Base-by-base conservation (phyloP, 805 yeast species). In the Cyberlindnera maritima region DNA sequence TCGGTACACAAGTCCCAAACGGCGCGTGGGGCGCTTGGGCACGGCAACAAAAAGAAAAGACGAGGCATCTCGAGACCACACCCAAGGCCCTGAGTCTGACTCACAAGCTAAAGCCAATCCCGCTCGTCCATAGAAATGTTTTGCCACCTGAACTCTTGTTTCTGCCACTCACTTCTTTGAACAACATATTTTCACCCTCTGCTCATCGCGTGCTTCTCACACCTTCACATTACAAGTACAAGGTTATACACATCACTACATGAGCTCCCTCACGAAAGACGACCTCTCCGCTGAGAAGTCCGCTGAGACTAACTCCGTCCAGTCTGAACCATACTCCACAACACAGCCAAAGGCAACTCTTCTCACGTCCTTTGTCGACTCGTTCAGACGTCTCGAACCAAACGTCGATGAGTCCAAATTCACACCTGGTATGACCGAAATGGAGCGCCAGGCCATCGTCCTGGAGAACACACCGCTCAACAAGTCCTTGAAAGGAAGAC, bases 381-480 rank as follows among this genome's bases (percentile, higher is more conserved):
- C 58, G 4, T 58, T 59, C 53, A 59, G 48, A 29, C 49, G 57
- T 31, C 72, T 66, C 69, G 62, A 61, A 19, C 60, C 62, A 2
- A 70, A 72, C 19, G 56, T 72, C 43, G 76, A 76, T 37, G 58
- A 53, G 33, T 39, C 49, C 17, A 65, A 69, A 8, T 68, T 69
- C 55, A 69, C 51, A 29, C 59, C 70, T 46, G 62, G 56, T 56
- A 64, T 70, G 55, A 53, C 68, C 6, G 74, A 70, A 40, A 64
- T 66, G 31, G 76, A 73, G 58, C 71, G 69, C 49, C 75, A 77
- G 19, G 66, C 69, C 31, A 55, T 63, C 25, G 65, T 66, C 29
- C 57, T 77, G 3, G 81, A 85, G 21, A 69, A 71, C 48, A 69
- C 87, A 4, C 90, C 87, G 2, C 68, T 85, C 50, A 68, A 76